Evolutionary conservation across 176 grass and related monocot species (phyloP), one percentile per base, ranked within the genome.

Genomic region (Avena insularis): DNA sequence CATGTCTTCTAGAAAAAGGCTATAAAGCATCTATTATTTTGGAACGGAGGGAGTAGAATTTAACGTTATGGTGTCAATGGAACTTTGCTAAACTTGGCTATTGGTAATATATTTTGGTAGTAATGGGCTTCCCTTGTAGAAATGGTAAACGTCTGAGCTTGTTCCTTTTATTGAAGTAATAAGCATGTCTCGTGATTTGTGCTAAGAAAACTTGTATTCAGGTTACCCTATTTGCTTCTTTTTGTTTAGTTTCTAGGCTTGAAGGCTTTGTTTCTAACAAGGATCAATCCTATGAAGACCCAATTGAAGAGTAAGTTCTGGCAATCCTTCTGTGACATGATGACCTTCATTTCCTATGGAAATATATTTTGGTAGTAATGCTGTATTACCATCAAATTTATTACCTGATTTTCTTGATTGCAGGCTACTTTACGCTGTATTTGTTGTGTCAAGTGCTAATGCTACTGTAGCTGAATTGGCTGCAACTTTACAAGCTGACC

Each of bases 211-310:
- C 11, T n/a, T 90, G 43, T 86, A 46, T 86, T 86, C 43, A 77
- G 17, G 46, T 75, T 81, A 35, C 4, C 56, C 29, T 56, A 79
- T 86, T 86, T 62, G 49, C 73, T 84, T 63, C 29, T 80, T 10
- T 81, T 65, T 83, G 65, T 94, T 89, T 90, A 98, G 97, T 98
- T 94, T 98, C 97, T 83, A 96, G 94, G 87, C 88, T 98, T 25
- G 97, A 98, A 96, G 92, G 91, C 13, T 98, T 98, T 82, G 92
- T 96, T 84, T 98, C 97, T 80, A 98, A 98, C 82, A 95, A 91
- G 90, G 97, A 98, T 71, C 97, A 98, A 77, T 92, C 91, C 59
- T 96, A 98, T 69, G 97, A 98, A 90, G 94, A 98, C 77, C 97
- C 97, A 64, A 98, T 98, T 80, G 97, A 98, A 90, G 97, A 96